Evolutionary conservation across 1,284 basidiomycete species (phyloP), one percentile per base, ranked within the genome.

Genomic region (Trichosporon sp.): DNA sequence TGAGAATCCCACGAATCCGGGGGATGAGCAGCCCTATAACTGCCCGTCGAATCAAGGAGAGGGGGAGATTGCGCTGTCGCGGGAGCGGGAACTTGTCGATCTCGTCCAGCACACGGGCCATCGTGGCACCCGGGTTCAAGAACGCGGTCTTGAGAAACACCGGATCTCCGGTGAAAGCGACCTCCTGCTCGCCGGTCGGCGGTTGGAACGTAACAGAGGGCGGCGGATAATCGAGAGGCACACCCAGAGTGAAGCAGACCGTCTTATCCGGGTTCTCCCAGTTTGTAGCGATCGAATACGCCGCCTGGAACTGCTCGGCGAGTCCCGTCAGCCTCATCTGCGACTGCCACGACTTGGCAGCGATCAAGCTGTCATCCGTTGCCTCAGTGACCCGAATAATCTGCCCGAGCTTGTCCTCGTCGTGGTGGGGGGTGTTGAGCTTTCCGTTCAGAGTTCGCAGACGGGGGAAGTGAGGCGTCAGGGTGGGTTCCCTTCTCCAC

Each of bases 401-500:
- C 8, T 21, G 3, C 15, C 15, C 3, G 44, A n/a, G 44, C 3
- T 47, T 21, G 18, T 47, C 44, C 18, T n/a, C 3, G 2, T 18
- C 18, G 6, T 7, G 8, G n/a, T 47, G 44, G n/a, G 8, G 3
- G 8, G 2, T n/a, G 3, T 18, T 7, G 3, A 2, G n/a, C 18
- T 7, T n/a, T 12, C 18, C 18, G 8, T 47, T n/a, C 5, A 8
- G 2, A 1, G 44, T 47, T 3, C 44, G 18, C 2, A 47, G 7
- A 3, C 6, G 6, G 3, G 44, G 44, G 18, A 47, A 21, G 27
- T 35, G 13, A 3, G 23, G 4, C 1, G 29, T 4, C 13, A 58
- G 27, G 18, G 47, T 32, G 1, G 76, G 29, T 63, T 81, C 76
- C 2, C 83, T 60, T 64, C 72, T 82, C 34, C 74, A 76, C 29